Conservation (phyloP, 2,329 filamentous ascomycete species). For the Fusarium denticulatum region DNA sequence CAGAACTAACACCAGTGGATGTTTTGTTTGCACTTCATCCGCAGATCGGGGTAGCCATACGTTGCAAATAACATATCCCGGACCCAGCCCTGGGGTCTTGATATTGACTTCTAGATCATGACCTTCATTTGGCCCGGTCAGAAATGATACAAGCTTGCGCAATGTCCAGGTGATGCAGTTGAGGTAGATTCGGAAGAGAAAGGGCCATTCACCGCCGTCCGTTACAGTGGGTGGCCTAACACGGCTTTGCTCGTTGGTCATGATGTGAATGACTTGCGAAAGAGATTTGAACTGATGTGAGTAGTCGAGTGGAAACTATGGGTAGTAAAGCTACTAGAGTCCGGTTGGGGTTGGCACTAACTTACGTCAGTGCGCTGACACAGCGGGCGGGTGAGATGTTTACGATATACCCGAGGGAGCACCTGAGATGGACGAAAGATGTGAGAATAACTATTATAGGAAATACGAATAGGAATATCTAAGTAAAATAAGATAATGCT, state of each 20-base stretch:
- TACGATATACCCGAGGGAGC: too few relatives aligned
- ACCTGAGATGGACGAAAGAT: too few relatives aligned
- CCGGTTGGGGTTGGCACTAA: not conserved
- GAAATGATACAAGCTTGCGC: not conserved
- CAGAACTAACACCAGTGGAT: not conserved
- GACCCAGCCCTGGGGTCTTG: fast-evolving
- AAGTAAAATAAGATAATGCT: too few relatives aligned
- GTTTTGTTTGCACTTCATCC: fast-evolving
- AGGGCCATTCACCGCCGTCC: not conserved
- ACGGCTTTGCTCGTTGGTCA: not conserved
- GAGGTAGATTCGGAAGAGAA: not conserved
- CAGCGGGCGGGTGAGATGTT: not conserved
- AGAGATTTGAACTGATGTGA: not conserved
- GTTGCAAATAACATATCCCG: not conserved
- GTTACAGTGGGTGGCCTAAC: fast-evolving
- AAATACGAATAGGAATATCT: too few relatives aligned
- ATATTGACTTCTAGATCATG: not conserved
- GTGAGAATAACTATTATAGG: too few relatives aligned
- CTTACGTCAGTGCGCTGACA: not conserved
- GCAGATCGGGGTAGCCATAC: not conserved
- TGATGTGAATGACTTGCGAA: fast-evolving
- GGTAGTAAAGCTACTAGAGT: not conserved
- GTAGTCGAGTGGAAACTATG: fast-evolving
- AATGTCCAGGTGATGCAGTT: not conserved
- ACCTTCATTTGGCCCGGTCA: not conserved